Evolutionary conservation across 208 protist genomes (phyloP).

Genomic region (Herpetomonas samuelpessoai): DNA sequence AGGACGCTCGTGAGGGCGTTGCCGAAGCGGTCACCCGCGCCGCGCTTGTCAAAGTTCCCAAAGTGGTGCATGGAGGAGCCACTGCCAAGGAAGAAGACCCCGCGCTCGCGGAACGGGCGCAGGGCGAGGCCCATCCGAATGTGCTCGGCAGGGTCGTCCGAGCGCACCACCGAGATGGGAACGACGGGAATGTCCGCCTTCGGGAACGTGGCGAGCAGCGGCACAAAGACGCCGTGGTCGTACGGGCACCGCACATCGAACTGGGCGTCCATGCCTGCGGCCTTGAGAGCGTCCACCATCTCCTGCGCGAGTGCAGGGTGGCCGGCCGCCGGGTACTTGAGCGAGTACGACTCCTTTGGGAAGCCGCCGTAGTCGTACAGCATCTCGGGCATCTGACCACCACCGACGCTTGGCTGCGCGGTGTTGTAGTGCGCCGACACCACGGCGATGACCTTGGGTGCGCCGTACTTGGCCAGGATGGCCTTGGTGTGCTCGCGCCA

Average conservation of each 20-base stretch:
- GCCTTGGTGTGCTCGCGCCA: conserved; percentile 35
- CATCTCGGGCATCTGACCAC: conserved; percentile 21
- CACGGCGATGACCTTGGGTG: conserved; percentile 64
- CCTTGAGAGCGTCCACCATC: conserved; percentile 34
- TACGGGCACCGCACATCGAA: conserved; percentile 43
- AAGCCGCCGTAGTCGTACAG: conserved; percentile 93
- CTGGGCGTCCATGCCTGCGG: conserved; percentile 21
- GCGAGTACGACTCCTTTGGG: conserved; percentile 56
- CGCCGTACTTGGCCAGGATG: conserved; percentile 25
- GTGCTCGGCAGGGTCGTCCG: conserved; percentile 61
- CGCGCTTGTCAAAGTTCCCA: conserved; percentile 20
- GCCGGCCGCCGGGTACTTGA: conserved; percentile 70
- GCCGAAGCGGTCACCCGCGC: conserved; percentile 47
- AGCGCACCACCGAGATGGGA: conserved; percentile 65
- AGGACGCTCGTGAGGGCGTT: conserved; percentile 43
- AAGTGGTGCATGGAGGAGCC: conserved; percentile 85
- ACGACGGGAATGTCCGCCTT: conserved; percentile 86
- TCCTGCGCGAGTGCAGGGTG: conserved; percentile 22
- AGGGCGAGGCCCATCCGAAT: conserved; percentile 72
- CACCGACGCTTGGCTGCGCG: conserved; percentile 31
- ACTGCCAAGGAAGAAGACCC: conserved; percentile 80
- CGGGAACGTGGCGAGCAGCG: conserved; percentile 75
- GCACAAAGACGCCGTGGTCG: conserved; percentile 89
- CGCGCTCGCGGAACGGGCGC: conserved; percentile 52
- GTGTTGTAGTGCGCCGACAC: conserved; percentile 88